phyloP scores from a whole-genome alignment of 1,284 basidiomycete species.

The Microbotryomycetes sp. region DNA sequence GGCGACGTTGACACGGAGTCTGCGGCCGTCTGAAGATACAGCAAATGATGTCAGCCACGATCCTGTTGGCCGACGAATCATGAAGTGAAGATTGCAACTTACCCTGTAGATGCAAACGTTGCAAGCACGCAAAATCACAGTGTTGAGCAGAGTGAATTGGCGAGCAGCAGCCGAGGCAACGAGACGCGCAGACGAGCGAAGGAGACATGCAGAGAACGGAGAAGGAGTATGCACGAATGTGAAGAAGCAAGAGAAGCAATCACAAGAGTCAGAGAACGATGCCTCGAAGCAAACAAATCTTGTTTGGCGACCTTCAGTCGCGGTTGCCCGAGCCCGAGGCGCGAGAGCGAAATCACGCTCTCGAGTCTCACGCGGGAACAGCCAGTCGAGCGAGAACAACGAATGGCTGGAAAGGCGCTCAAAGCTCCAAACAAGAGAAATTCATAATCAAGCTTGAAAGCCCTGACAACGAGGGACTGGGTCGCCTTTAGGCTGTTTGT shows the following conservation, averaged over 20 bases:
- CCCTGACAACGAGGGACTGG: neutral
- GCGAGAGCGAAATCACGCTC: neutral
- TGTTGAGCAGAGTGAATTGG: neutral
- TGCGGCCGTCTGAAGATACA: slow-evolving; percentile 22
- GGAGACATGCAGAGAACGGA: neutral
- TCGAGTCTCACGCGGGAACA: slow-evolving; percentile 7
- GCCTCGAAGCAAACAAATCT: neutral
- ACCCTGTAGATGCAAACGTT: slow-evolving; percentile 14
- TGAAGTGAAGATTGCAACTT: neutral
- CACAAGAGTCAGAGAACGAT: too few relatives aligned
- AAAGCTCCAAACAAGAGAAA: neutral
- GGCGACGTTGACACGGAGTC: slow-evolving; percentile 34
- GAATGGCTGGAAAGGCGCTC: neutral
- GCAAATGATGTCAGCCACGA: neutral
- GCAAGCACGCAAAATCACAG: neutral
- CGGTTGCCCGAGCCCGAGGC: neutral
- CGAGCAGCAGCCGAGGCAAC: neutral
- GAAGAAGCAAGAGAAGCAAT: neutral
- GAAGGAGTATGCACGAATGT: neutral
- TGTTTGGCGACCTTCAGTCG: too few relatives aligned
- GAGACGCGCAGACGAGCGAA: neutral
- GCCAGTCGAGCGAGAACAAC: neutral
- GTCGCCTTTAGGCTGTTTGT: neutral
- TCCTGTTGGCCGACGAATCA: neutral
- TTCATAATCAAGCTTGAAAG: neutral